These are phyloP conservation scores for Cryptococcus deneoformans DNA, from an alignment of 1,284 basidiomycete genomes.

Conservation along the genomic window DNA sequence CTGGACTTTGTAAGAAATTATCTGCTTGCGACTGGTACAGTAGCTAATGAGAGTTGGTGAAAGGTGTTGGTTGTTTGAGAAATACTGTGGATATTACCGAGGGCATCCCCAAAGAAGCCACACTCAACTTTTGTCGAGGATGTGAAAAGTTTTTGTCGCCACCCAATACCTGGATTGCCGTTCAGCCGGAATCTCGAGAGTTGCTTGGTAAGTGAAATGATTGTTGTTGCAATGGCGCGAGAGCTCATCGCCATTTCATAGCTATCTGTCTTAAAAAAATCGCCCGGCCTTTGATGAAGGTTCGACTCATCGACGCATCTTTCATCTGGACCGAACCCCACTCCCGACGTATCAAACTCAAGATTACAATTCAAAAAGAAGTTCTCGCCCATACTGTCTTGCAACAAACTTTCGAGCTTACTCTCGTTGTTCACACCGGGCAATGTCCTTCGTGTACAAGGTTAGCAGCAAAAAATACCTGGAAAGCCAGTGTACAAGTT, in stretches of 20 bases:
- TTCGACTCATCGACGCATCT: conserved; percentile 92
- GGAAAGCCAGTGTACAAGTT: conserved; percentile 96
- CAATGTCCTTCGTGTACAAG: conserved; percentile 94
- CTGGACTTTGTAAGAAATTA: conserved; percentile 70
- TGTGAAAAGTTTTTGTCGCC: conserved; percentile 96
- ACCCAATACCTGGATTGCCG: conserved; percentile 80
- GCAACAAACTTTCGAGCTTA: conserved; percentile 97
- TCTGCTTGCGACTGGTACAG: too few species aligned
- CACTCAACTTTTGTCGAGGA: conserved; percentile 90
- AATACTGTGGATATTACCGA: conserved; percentile 92
- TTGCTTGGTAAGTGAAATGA: conserved; percentile 58
- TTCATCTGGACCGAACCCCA: conserved; percentile 99
- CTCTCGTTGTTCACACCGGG: conserved; percentile 91
- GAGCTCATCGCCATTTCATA: conserved; percentile 3
- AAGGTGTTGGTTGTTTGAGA: conserved; percentile 40
- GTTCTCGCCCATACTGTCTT: conserved; percentile 92
- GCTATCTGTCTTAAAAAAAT: conserved; percentile 90
- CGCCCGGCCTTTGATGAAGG: conserved; percentile 83
- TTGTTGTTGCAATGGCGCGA: not conserved
- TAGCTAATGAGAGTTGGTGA: too few species aligned
- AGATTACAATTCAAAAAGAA: conserved; percentile 98
- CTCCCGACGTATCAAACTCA: conserved; percentile 87
- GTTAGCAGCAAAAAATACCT: conserved; percentile 97
- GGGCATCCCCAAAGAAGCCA: conserved; percentile 96
- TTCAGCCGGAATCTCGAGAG: conserved; percentile 87